Evolutionary conservation across 306 rosid genomes (phyloP).

Genomic region (Lablab purpureus): DNA sequence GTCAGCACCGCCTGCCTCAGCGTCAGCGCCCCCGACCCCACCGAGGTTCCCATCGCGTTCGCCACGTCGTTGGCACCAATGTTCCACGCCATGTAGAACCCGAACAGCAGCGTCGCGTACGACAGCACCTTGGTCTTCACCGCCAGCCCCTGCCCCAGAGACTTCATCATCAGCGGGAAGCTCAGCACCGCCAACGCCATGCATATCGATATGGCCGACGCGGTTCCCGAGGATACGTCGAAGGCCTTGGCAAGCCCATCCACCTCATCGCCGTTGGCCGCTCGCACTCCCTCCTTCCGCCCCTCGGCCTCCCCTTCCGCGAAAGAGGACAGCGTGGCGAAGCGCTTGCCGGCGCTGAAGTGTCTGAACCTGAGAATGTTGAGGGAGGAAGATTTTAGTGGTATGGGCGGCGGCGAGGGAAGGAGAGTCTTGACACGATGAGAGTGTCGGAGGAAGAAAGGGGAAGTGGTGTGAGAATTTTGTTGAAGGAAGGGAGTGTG

Average conservation of each 20-base stretch:
- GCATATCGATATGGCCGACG: slow-evolving; percentile 71
- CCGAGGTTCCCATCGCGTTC: slow-evolving; percentile 98
- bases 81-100: slow-evolving; percentile 99
- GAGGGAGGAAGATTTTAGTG: slow-evolving; percentile 29
- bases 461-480: slow-evolving; percentile 43
- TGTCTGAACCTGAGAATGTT: slow-evolving; percentile 48
- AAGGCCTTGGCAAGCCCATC: slow-evolving; percentile 80
- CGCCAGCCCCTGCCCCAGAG: slow-evolving; percentile 67
- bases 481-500: slow-evolving; percentile 45
- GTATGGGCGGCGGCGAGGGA: slow-evolving; percentile 9
- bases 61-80: slow-evolving; percentile 99
- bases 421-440: slow-evolving; percentile 41
- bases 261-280: slow-evolving; percentile 19
- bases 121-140: slow-evolving; percentile 73
- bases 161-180: slow-evolving; percentile 75
- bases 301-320: slow-evolving; percentile 71
- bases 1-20: slow-evolving; percentile 84
- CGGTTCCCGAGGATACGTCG: slow-evolving; percentile 67
- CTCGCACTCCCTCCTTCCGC: slow-evolving; percentile 41
- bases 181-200: slow-evolving; percentile 70
- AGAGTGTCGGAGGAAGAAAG: slow-evolving; percentile 17
- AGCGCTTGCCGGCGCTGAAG: slow-evolving; percentile 57
- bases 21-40: slow-evolving; percentile 91
- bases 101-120: slow-evolving; percentile 72
- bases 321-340: slow-evolving; percentile 76